Percentiles rank a stretch among this genome's conserved stretches.
phyloP scores from a whole-genome alignment of 352 stramenopile genomes.

The Phytophthora sp. region DNA sequence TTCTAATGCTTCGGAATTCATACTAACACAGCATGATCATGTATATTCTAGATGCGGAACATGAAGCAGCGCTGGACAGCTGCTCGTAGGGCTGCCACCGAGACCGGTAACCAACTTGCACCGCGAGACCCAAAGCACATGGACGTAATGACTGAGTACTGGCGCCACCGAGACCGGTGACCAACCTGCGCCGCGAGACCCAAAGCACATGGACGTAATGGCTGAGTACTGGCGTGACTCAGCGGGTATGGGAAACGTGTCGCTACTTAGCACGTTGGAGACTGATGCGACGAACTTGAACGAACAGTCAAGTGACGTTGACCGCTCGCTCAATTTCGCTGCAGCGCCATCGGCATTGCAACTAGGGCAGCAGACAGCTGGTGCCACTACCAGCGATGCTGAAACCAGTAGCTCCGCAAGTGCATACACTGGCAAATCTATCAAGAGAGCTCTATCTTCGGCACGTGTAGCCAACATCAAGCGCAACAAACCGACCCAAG shows the following conservation, averaged over 20 bases:
- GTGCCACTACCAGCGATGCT: too few relatives aligned
- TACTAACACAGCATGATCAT: too few relatives aligned
- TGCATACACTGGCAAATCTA: too few relatives aligned
- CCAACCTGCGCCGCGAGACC: not conserved
- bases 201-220: constrained; percentile 9
- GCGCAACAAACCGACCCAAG: not conserved
- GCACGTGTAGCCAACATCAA: not conserved
- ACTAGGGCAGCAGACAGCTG: not conserved
- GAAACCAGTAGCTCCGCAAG: too few relatives aligned
- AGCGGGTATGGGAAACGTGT: constrained; percentile 1
- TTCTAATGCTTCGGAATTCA: too few relatives aligned
- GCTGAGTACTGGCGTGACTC: constrained; percentile 1
- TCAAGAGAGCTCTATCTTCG: not conserved
- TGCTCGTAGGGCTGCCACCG: too few relatives aligned
- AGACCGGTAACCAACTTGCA: not conserved
- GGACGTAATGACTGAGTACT: constrained; percentile 6
- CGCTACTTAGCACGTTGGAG: not conserved
- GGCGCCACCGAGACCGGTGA: not conserved
- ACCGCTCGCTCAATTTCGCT: too few relatives aligned
- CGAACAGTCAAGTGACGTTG: not conserved
- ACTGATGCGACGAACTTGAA: not conserved
- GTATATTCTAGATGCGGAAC: too few relatives aligned
- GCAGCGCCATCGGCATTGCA: not conserved
- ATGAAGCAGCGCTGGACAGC: too few relatives aligned
- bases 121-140: constrained; percentile 1